These are phyloP conservation scores for Kondoa subrosea DNA, from an alignment of 768 basidiomycete species.

Conservation along the genomic window DNA sequence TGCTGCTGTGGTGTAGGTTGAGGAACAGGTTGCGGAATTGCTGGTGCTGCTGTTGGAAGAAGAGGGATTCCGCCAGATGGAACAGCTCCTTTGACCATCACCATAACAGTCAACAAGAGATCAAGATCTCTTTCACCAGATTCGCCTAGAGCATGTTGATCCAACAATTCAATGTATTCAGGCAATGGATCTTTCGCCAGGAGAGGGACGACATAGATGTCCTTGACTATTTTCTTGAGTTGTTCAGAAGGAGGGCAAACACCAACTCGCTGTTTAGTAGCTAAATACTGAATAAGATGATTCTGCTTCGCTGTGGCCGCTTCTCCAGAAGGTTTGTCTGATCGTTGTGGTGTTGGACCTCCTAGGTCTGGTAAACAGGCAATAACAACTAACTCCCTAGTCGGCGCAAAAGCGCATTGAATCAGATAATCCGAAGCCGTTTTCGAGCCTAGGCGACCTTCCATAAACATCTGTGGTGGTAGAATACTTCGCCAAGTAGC, in stretches of 20 bases:
- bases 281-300: constrained; percentile 20
- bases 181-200: constrained; percentile 50
- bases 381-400: constrained; percentile 63
- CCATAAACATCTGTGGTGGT: constrained; percentile 54
- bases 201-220: constrained; percentile 71
- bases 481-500: constrained; percentile 61
- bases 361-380: constrained; percentile 52
- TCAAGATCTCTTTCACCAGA: constrained; percentile 40
- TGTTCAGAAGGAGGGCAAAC: constrained; percentile 20
- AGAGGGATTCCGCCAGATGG: background rate
- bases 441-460: constrained; percentile 64
- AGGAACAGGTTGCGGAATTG: constrained; percentile 7
- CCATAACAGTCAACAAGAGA: constrained; percentile 64
- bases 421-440: constrained; percentile 62
- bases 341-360: constrained; percentile 23
- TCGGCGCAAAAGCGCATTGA: constrained; percentile 55
- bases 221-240: constrained; percentile 52
- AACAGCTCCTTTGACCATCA: constrained; percentile 48
- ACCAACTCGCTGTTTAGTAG: constrained; percentile 23
- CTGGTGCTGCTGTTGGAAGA: constrained; percentile 1
- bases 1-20: background rate
- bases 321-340: constrained; percentile 19
- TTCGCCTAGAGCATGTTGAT: constrained; percentile 54
- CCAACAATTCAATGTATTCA: constrained; percentile 68
- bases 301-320: constrained; percentile 18